Base-by-base conservation (phyloP, 208 protist species). In the Strigomonas galati region DNA sequence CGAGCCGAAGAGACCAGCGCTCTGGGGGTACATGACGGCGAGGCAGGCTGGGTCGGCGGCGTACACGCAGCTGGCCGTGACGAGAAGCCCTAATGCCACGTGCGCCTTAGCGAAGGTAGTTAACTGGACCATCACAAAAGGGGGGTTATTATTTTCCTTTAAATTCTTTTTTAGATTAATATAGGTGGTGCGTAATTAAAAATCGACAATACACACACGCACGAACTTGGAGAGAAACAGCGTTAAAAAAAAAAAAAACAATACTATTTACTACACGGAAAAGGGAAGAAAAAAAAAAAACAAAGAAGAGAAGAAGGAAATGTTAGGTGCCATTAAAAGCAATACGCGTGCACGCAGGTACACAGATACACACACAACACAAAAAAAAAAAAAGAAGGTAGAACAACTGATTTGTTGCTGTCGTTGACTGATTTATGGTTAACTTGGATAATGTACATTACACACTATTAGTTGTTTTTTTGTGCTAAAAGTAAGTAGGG, bases 11-110 rank as follows among this genome's bases (percentile, higher is more conserved):
- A 96, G 86, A 24, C 81, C 87, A 7, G 89, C 89, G 32, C 74
- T 84, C 63, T 87, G 84, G 30, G 89, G 89, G 72, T 95, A 95
- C 77, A 91, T 82, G n/a, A 81, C 72, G 4, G 80, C 72, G 12
- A 87, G 61, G 62, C 89, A 95, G 15, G 57, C 70, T 1, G 73
- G 69, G 3, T 28, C 19, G 26, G 31, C 61, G 30, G 53, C 53
- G 44, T 51, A 51, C 44, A 21, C 44, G 28, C 64, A 43, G 31
- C 10, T 49, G 28, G 43, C 28, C 30, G 71, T 58, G 21, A 71
- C 60, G 5, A 65, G 35, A 32, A 74, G 28, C 40, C 53, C 43
- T 19, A 44, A 32, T 26, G 63, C 32, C 49, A 44, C 30, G 24
- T 26, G 48, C 31, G 15, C 28, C 17, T 49, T 14, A 12, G 21